Percentiles rank a stretch among this genome's conserved stretches.
Evolutionary conservation across 2,329 filamentous ascomycete species (phyloP).

Genomic region (Fusarium falciforme): DNA sequence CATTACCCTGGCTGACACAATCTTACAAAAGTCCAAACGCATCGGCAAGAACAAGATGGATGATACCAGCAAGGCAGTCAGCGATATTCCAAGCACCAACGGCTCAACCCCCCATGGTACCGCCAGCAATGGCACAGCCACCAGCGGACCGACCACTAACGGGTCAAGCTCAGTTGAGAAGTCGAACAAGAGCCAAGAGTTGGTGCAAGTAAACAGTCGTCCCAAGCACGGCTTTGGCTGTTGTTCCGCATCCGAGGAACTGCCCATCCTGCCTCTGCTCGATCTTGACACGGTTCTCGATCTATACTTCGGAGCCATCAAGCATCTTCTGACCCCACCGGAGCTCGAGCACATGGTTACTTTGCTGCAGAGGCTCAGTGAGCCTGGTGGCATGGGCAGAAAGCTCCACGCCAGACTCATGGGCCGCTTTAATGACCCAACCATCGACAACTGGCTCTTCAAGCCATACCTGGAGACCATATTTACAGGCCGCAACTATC

Average conservation of each 20-base stretch:
- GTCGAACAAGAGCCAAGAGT: background rate
- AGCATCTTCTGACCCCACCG: background rate
- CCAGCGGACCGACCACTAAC: background rate
- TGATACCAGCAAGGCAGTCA: background rate
- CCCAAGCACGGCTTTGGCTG: background rate
- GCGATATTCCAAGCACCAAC: background rate
- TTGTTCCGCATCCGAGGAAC: background rate
- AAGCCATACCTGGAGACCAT: background rate
- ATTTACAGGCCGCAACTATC: background rate
- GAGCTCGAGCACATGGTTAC: background rate
- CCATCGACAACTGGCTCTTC: background rate
- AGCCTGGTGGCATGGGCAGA: background rate
- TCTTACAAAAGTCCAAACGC: background rate
- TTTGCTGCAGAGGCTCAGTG: background rate
- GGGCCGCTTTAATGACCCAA: background rate
- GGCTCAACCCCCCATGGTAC: no score
- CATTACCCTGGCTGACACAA: background rate
- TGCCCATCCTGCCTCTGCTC: background rate
- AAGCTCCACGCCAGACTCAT: background rate
- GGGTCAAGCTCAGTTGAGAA: background rate
- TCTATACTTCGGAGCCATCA: background rate
- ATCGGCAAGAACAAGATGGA: background rate
- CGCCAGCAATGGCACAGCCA: background rate
- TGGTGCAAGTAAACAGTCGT: background rate
- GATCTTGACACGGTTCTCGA: background rate